A percentile compares a stretch with the other conserved stretches of the same genome.
Evolutionary conservation across 2,329 filamentous ascomycete species (phyloP).

Genomic region (Talaromyces rugulosus): DNA sequence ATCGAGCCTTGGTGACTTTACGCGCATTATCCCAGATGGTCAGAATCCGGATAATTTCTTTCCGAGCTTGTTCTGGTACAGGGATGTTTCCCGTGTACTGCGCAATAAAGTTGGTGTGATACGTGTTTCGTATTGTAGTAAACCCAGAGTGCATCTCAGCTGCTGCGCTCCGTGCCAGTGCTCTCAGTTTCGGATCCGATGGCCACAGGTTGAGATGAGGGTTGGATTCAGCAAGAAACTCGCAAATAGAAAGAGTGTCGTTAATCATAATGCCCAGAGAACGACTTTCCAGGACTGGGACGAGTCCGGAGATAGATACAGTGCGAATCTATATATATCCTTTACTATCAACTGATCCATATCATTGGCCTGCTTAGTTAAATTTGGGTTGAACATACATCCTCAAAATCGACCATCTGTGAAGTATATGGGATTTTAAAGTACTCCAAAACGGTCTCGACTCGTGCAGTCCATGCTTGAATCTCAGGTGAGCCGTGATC

Average conservation of each 20-base stretch:
- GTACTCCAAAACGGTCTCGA: constrained; percentile 31
- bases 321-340: not conserved
- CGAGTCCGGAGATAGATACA: constrained; percentile 26
- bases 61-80: constrained; percentile 19
- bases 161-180: constrained; percentile 27
- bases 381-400: constrained; percentile 17
- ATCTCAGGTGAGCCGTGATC: not conserved
- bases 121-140: constrained; percentile 20
- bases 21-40: constrained; percentile 25
- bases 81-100: constrained; percentile 29
- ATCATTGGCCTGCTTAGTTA: constrained; percentile 4
- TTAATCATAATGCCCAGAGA: constrained; percentile 21
- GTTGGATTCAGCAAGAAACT: constrained; percentile 30
- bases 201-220: constrained; percentile 29
- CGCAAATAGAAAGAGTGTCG: constrained; percentile 31
- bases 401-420: constrained; percentile 21
- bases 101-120: constrained; percentile 26
- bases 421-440: constrained; percentile 28
- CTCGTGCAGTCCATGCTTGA: constrained; percentile 32
- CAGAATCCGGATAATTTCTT: constrained; percentile 24
- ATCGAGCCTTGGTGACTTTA: constrained; percentile 19
- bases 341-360: not conserved
- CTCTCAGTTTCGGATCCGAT: constrained; percentile 26
- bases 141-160: constrained; percentile 35
- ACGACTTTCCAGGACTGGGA: constrained; percentile 24